Evolutionary conservation across 257 asterid genomes (phyloP), one percentile per base, ranked within the genome.

Genomic region (Solanum pennellii): DNA sequence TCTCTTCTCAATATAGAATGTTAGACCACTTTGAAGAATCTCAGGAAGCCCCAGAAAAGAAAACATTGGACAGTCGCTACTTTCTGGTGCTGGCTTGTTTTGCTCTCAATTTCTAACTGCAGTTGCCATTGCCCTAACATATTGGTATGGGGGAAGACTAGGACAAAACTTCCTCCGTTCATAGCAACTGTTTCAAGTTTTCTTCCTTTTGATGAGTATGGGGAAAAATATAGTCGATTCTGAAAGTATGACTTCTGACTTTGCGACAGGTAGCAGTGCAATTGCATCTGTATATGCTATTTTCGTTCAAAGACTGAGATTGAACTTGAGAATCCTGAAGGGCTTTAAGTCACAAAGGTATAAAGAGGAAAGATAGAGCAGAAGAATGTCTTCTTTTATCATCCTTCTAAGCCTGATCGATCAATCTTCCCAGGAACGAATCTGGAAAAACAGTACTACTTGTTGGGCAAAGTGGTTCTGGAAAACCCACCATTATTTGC

Each of bases 401-500:
- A 94, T 75, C 98, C 95, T 1, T 89, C 95, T 2, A 91, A 95
- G 88, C 98, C 94, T 10, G 97, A 92, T 25, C 94, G 91, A 52
- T 87, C 92, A 92, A 92, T 95, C 86, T 91, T 93, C n/a, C 94
- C 91, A 42, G 94, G 93, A 45, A 88, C 91, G 13, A 91, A n/a
- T 85, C 94, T 16, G 94, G 95, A 35, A 93, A 93, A 86, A 90
- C 90, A 7, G 76, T 91, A 90, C 94, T 95, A 4, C 92, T 95
- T n/a, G 98, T 94, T 6, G 98, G 98, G 60, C 93, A 90, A 41
- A 94, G 98, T 71, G 98, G 96, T 41, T 94, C 96, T 0, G 95
- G 98, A 0, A 95, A 95, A 91, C 93, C 96, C 20, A 95, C 98
- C 2, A 79, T 93, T 37, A 91, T 93, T 9, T 94, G 93, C 12